phyloP scores from a whole-genome alignment of 2,329 filamentous ascomycete species.

The Cladophialophora carrionii region DNA sequence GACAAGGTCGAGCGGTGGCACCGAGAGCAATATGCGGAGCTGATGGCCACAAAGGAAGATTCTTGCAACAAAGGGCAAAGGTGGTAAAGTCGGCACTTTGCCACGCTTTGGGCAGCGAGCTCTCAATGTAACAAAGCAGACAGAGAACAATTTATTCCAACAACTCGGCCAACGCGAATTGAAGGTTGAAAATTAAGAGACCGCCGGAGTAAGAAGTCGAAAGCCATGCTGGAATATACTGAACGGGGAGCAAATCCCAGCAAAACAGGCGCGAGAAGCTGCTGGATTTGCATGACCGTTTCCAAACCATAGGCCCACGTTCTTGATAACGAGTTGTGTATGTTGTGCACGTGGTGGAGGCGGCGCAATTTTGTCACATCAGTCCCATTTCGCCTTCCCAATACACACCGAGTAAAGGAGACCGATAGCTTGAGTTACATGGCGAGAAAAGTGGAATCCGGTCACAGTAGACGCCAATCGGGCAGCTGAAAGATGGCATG shows the following conservation, averaged over 20 bases:
- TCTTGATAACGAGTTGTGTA: conserved; percentile 13
- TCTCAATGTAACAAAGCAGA: background rate
- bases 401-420: background rate
- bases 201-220: background rate
- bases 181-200: background rate
- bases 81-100: background rate
- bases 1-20: conserved; percentile 5
- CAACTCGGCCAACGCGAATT: background rate
- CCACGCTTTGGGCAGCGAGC: background rate
- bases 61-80: conserved; percentile 7
- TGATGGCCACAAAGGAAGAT: conserved; percentile 9
- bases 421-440: background rate
- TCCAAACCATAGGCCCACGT: conserved; percentile 13
- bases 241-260: background rate
- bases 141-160: conserved; percentile 1
- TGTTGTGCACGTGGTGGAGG: conserved; percentile 22
- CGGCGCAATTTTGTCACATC: conserved; percentile 10
- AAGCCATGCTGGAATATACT: conserved; percentile 1
- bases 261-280: background rate
- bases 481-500: conserved; percentile 6
- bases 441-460: conserved; percentile 10
- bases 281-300: background rate
- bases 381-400: conserved; percentile 1
- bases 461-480: conserved; percentile 2
- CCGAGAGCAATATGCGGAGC: background rate